Conservation (phyloP, 306 rosid species). For the Cicer judaicum region DNA sequence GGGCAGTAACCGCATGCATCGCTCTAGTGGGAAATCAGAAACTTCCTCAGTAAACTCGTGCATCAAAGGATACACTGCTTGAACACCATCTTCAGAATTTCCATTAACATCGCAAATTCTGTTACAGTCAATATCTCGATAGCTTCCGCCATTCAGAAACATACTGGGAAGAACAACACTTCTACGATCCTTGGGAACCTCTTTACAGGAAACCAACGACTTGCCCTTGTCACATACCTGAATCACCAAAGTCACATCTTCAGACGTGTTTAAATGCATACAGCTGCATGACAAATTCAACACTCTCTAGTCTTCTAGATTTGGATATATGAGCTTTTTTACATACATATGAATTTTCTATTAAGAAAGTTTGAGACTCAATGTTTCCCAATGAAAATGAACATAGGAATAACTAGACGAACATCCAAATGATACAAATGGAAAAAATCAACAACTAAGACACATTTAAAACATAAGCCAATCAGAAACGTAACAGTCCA, state of each 20-base stretch:
- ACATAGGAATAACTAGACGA: slow-evolving; percentile 14
- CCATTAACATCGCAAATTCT: slow-evolving; percentile 44
- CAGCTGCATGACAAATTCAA: slow-evolving; percentile 31
- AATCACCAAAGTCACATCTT: slow-evolving; percentile 37
- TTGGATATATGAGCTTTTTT: slow-evolving; percentile 13
- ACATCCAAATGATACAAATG: slow-evolving; percentile 28
- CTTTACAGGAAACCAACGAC: slow-evolving; percentile 71
- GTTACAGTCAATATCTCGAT: slow-evolving; percentile 43
- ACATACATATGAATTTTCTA: slow-evolving; percentile 15
- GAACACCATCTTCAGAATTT: slow-evolving; percentile 51
- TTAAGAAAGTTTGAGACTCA: slow-evolving; percentile 13
- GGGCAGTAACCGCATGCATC: slow-evolving; percentile 84
- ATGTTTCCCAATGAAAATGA: slow-evolving; percentile 14
- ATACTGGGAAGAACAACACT: slow-evolving; percentile 70
- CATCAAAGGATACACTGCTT: slow-evolving; percentile 41
- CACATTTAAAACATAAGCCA: background rate
- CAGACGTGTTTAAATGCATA: slow-evolving; percentile 27
- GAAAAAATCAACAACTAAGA: slow-evolving; percentile 24
- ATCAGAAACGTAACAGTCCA: slow-evolving; percentile 19
- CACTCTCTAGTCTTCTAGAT: background rate
- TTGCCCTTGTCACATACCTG: slow-evolving; percentile 79
- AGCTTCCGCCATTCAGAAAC: slow-evolving; percentile 81
- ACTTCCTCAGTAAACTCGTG: slow-evolving; percentile 58
- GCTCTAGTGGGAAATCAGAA: slow-evolving; percentile 78
- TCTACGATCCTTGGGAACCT: slow-evolving; percentile 62